A percentile compares a stretch with the other conserved stretches of the same genome.
Evolutionary conservation across 2,329 filamentous ascomycete genomes (phyloP).

Genomic region (Fusarium zealandicum): DNA sequence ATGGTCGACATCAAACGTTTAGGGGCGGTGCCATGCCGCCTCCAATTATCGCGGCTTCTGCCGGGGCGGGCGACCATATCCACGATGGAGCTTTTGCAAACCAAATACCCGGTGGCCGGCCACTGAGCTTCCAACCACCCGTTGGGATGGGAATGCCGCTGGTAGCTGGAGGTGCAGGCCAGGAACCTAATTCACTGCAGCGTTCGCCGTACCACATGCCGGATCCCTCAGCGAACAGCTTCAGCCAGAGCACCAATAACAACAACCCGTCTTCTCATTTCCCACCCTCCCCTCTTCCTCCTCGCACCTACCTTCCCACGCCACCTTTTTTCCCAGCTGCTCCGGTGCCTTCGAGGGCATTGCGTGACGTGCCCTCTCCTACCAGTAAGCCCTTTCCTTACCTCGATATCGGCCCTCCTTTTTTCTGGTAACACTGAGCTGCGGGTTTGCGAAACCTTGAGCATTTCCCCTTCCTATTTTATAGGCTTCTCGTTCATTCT

Average conservation of each 20-base stretch:
- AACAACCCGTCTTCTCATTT: constrained; percentile 14
- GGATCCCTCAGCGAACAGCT: constrained; percentile 29
- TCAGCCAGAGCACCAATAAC: constrained; percentile 29
- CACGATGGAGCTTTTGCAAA: constrained; percentile 35
- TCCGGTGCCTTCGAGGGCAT: constrained; percentile 27
- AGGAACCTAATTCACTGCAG: constrained; percentile 35
- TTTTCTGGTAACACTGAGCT: constrained; percentile 1
- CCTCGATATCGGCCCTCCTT: neutral
- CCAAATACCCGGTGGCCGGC: constrained; percentile 30
- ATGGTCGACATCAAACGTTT: constrained; percentile 19
- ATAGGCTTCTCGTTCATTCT: neutral
- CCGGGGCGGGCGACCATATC: constrained; percentile 9
- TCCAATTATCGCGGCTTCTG: constrained; percentile 7
- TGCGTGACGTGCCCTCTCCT: constrained; percentile 32
- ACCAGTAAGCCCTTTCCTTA: constrained; percentile 29
- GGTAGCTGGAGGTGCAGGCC: constrained; percentile 24
- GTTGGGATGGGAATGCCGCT: constrained; percentile 21
- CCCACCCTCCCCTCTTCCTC: constrained; percentile 27
- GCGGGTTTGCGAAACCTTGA: constrained; percentile 10
- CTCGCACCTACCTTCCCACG: constrained; percentile 21
- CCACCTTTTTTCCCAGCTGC: constrained; percentile 26
- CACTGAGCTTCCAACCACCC: constrained; percentile 31
- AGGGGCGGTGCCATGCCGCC: constrained; percentile 21
- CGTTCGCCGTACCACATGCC: constrained; percentile 27
- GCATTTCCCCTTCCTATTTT: neutral